phyloP scores from a whole-genome alignment of 208 protist genomes.

The Wallacemonas sp. region DNA sequence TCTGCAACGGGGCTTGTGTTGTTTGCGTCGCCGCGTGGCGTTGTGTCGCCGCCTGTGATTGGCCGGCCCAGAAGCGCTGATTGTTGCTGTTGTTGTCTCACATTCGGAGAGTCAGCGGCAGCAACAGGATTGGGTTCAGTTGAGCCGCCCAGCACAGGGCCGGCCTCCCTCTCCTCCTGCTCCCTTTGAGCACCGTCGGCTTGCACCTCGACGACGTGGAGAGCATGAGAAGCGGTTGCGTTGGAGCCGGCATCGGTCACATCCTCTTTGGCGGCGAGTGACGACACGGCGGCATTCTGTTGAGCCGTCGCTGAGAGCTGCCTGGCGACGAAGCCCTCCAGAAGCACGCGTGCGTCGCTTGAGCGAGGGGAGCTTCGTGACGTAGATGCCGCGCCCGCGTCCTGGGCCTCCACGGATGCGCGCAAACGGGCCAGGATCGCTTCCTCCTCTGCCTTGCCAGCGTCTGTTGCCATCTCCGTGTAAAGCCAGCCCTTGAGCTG shows the following conservation, averaged over 20 bases:
- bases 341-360: constrained; percentile 11
- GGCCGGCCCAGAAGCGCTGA: neutral
- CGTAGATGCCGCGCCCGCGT: neutral
- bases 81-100: neutral
- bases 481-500: constrained; percentile 57
- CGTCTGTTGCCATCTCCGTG: constrained; percentile 41
- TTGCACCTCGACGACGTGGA: neutral
- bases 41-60: no score
- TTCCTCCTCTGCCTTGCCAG: constrained; percentile 25
- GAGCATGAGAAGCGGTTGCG: no score
- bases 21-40: neutral
- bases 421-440: constrained; percentile 20
- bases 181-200: no score
- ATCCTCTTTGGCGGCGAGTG: neutral
- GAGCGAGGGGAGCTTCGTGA: no score
- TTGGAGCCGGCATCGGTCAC: neutral
- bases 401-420: constrained; percentile 23
- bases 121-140: no score
- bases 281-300: no score
- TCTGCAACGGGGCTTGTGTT: neutral
- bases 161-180: neutral
- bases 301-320: neutral
- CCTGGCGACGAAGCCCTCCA: constrained; percentile 17
- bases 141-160: neutral
- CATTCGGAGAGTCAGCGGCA: neutral